Evolutionary conservation across 2,329 filamentous ascomycete species (phyloP).

Genomic region (Monascus ruber): DNA sequence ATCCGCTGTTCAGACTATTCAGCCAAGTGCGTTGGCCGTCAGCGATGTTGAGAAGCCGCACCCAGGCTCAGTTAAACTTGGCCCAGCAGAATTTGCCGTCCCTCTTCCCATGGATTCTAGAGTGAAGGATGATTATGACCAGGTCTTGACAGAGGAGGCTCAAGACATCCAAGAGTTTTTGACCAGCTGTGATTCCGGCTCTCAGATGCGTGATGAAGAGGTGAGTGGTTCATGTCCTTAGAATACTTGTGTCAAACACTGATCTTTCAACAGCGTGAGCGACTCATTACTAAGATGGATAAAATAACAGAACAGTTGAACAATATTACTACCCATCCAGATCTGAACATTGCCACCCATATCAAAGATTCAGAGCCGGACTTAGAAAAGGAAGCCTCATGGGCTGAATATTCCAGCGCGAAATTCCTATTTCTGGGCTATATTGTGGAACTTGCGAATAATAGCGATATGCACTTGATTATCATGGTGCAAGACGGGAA

Average conservation of each 20-base stretch:
- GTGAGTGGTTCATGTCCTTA: slow-evolving; percentile 8
- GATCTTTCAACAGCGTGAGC: slow-evolving; percentile 13
- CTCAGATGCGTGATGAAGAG: slow-evolving; percentile 9
- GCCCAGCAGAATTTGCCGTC: slow-evolving; percentile 29
- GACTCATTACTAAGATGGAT: slow-evolving; percentile 19
- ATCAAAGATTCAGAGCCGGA: slow-evolving; percentile 23
- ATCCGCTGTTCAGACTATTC: slow-evolving; percentile 22
- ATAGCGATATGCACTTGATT: slow-evolving; percentile 27
- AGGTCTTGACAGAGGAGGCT: slow-evolving; percentile 17
- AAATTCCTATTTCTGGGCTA: slow-evolving; percentile 36
- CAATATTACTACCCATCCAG: slow-evolving; percentile 34
- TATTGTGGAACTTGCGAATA: slow-evolving; percentile 25
- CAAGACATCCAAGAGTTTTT: slow-evolving; percentile 21
- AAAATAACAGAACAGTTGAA: slow-evolving; percentile 26
- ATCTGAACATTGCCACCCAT: slow-evolving; percentile 31
- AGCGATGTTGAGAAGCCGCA: slow-evolving; percentile 11
- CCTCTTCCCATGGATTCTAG: slow-evolving; percentile 33
- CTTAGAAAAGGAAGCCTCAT: slow-evolving; percentile 28
- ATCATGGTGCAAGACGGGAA: slow-evolving; percentile 26
- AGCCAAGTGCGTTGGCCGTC: slow-evolving; percentile 25
- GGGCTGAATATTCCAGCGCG: slow-evolving; percentile 37
- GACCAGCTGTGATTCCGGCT: slow-evolving; percentile 6
- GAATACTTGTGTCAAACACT: slow-evolving; percentile 1
- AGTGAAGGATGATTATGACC: slow-evolving; percentile 32
- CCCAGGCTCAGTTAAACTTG: slow-evolving; percentile 24